Conservation (phyloP, 2,329 filamentous ascomycete species). For the Botrytis galanthina region DNA sequence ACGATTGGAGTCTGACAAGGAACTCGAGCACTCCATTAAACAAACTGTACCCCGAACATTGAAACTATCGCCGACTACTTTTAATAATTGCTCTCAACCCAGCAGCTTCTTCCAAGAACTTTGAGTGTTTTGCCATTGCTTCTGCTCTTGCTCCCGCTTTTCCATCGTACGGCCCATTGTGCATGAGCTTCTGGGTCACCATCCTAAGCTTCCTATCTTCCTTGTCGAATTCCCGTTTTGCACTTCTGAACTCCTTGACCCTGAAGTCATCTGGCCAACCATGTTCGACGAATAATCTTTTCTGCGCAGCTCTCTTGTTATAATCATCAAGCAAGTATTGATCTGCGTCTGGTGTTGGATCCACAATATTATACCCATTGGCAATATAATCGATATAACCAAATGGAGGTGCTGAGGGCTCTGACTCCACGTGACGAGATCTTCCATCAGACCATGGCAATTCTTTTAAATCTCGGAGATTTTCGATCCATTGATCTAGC, state of each 20-base stretch:
- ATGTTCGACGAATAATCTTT: background rate
- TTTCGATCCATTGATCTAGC: constrained; percentile 10
- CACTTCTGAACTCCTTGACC: background rate
- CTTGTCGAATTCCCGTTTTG: background rate
- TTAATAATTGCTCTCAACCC: constrained; percentile 1
- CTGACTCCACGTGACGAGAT: background rate
- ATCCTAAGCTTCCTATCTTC: background rate
- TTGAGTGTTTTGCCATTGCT: background rate
- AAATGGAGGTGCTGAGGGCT: background rate
- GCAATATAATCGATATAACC: constrained; percentile 7
- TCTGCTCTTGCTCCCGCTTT: background rate
- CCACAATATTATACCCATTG: constrained; percentile 4
- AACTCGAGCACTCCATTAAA: no score
- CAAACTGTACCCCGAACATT: no score
- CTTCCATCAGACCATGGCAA: background rate
- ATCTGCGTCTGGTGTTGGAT: background rate
- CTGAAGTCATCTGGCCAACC: background rate
- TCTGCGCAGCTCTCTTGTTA: background rate
- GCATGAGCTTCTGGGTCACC: background rate
- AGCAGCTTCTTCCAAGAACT: constrained; percentile 12
- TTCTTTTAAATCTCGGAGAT: background rate
- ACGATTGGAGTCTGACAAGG: no score
- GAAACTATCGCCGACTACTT: no score
- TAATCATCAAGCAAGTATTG: background rate
- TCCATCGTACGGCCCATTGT: background rate